phyloP scores from a whole-genome alignment of 73 alveolate species.

The Paramecium tetraurelia region DNA sequence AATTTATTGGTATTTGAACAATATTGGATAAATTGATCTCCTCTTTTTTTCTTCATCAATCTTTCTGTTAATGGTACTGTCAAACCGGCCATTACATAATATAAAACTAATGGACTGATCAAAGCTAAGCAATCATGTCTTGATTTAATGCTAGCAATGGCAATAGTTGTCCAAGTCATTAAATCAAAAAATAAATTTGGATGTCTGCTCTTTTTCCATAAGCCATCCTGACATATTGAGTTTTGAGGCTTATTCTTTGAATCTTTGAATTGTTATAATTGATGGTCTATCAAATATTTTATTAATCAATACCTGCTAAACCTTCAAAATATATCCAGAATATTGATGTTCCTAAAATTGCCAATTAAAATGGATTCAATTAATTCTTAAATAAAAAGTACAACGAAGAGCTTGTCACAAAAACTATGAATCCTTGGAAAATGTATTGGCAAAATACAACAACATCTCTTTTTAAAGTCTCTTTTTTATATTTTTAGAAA shows the following conservation, averaged over 20 bases:
- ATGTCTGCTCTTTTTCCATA: slow-evolving; percentile 41
- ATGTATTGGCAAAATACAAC: not conserved
- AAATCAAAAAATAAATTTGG: slow-evolving; percentile 12
- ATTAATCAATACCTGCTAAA: not conserved
- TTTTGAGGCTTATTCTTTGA: not conserved
- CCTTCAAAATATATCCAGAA: not conserved
- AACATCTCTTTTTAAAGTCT: not conserved
- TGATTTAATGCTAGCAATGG: not conserved
- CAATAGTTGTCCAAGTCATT: not conserved
- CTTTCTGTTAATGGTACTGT: not conserved
- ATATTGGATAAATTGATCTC: not conserved
- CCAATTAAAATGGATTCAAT: not conserved
- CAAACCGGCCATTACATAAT: not conserved
- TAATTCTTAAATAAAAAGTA: not conserved
- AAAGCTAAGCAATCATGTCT: not conserved
- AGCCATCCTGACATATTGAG: not conserved
- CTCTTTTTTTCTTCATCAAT: not conserved
- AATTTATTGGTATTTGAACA: not conserved
- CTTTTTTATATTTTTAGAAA: not conserved
- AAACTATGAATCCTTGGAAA: not conserved
- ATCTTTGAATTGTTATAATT: not conserved
- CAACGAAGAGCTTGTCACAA: not conserved
- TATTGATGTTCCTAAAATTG: not conserved
- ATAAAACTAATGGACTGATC: not conserved
- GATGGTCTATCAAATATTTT: not conserved